Base-by-base conservation (phyloP, 139 green algal genomes). In the Limnomonas spitsbergensis region DNA sequence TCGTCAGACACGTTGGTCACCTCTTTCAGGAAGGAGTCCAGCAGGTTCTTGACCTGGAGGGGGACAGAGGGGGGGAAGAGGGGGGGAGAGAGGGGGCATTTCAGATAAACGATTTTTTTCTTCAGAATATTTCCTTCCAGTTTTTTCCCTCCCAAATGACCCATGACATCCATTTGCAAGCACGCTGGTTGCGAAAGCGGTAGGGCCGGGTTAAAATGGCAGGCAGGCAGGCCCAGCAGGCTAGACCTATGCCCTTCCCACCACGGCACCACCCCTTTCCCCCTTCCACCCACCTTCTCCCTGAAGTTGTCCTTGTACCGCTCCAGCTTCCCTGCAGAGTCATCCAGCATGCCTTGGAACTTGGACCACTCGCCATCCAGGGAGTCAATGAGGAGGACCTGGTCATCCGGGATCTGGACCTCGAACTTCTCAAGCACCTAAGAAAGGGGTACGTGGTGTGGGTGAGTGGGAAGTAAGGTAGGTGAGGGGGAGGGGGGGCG, bases 1-100 rank as follows among this genome's bases (percentile, higher is more conserved):
- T 91, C 86, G 38, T 93, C 89, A 9, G 83, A 76, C 47, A 84
- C 71, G 29, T 83, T 66, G 1, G 77, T 53, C 2, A 94, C 78
- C 32, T 97, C 91, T 61, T 90, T 91, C n/a, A 88, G 81, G 86
- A 95, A 95, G 2, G 78, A 80, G 71, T 95, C 92, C 79, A 96
- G 84, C 88, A 95, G 89, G 75, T 56, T 81, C 74, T 89, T 88
- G 67, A 97, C 88, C 78, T 91, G 76, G 1, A 38, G 52, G 35
- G 66, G 66, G 2, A 36, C n/a, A 3, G n/a, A 2, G 66, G 29
- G 24, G 66, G 66, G 2, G n/a, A 38, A 38, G 66, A 36, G 26
- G n/a, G 35, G 2, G 4, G 66, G 66, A 38, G 35, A 34, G n/a
- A n/a, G n/a, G n/a, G n/a, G n/a, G n/a, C n/a, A n/a, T n/a, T n/a